These are phyloP conservation scores for Cordyceps farinosa DNA, from an alignment of 2,329 filamentous ascomycete species.

Conservation along the genomic window DNA sequence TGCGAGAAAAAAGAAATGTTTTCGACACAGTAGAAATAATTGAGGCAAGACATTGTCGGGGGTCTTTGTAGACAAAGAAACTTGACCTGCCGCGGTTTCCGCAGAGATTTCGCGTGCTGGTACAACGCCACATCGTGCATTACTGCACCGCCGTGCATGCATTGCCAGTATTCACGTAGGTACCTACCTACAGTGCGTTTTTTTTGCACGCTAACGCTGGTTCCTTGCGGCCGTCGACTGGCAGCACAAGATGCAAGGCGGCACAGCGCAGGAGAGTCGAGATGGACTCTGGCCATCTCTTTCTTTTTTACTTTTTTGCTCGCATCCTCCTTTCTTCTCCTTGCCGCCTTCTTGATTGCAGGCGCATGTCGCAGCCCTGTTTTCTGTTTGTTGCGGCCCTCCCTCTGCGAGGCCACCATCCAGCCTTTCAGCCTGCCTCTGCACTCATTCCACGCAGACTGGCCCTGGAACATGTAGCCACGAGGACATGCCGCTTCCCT, in stretches of 20 bases:
- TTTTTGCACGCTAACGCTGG: not conserved
- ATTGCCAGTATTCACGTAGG: not conserved
- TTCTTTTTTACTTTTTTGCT: not conserved
- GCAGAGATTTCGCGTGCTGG: not conserved
- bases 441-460: constrained; percentile 6
- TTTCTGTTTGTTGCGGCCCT: not conserved
- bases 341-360: not conserved
- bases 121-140: not conserved
- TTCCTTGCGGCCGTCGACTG: not conserved
- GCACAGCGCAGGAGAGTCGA: not conserved
- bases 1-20: not conserved
- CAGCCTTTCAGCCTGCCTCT: not conserved
- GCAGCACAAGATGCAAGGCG: not conserved
- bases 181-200: not conserved
- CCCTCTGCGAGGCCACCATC: not conserved
- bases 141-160: not conserved
- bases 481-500: not conserved
- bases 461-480: constrained; percentile 8
- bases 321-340: not conserved
- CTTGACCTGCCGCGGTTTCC: not conserved
- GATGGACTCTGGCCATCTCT: not conserved
- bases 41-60: not conserved
- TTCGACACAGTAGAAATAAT: not conserved
- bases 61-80: not conserved
- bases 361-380: not conserved